A percentile compares a stretch with the other conserved stretches of the same genome.
Evolutionary conservation across 371 early-diverging fungal genomes (phyloP).

Genomic region (Apophysomyces elegans): DNA sequence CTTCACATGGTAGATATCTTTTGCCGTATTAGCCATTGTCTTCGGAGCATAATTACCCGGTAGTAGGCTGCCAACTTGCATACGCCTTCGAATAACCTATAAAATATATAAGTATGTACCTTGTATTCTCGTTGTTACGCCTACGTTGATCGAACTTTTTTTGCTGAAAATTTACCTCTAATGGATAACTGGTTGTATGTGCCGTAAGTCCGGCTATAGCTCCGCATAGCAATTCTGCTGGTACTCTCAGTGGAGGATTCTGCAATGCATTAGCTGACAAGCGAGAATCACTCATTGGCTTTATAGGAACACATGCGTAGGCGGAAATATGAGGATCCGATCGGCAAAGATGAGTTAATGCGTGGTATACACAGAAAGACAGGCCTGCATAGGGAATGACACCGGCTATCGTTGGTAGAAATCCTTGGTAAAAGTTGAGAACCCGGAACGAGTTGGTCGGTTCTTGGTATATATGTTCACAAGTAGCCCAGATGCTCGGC

Average conservation of each 20-base stretch:
- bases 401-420: conserved; percentile 79
- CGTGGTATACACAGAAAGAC: conserved; percentile 76
- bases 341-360: conserved; percentile 57
- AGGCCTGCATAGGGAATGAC: conserved; percentile 95
- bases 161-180: conserved; percentile 56
- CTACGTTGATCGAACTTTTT: neutral
- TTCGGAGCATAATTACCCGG: conserved; percentile 13
- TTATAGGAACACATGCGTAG: conserved; percentile 19
- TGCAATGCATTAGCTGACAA: neutral
- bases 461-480: conserved; percentile 53
- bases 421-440: conserved; percentile 89
- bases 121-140: neutral
- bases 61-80: conserved; percentile 84
- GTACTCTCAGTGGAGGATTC: conserved; percentile 31
- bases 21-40: conserved; percentile 43
- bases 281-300: neutral
- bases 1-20: conserved; percentile 59
- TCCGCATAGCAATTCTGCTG: conserved; percentile 82
- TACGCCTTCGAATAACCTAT: conserved; percentile 79
- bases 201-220: conserved; percentile 84
- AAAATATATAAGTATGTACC: neutral
- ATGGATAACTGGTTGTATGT: conserved; percentile 88
- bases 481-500: conserved; percentile 28
- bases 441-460: conserved; percentile 29
- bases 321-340: conserved; percentile 37